These are phyloP conservation scores for Cryphonectria carpinicola DNA, from an alignment of 2,329 filamentous ascomycete species.

Conservation along the genomic window DNA sequence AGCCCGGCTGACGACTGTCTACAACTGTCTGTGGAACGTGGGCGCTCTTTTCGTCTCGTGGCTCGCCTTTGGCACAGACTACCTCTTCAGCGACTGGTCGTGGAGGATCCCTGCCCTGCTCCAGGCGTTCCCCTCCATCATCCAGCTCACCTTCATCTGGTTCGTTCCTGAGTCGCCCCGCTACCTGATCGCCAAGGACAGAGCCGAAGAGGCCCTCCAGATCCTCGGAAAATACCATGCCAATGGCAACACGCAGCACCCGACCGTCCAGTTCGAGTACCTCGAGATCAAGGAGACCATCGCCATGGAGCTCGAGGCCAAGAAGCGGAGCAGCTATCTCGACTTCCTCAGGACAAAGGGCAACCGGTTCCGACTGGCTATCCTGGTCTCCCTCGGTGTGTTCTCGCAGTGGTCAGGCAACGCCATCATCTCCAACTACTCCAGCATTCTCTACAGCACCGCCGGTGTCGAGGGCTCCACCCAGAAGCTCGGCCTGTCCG, in stretches of 20 bases:
- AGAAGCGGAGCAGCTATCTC: slow-evolving; percentile 52
- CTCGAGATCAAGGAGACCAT: slow-evolving; percentile 64
- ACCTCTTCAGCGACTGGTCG: slow-evolving; percentile 52
- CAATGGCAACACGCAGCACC: slow-evolving; percentile 54
- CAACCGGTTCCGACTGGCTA: slow-evolving; percentile 58
- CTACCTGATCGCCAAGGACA: slow-evolving; percentile 40
- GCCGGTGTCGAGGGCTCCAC: slow-evolving; percentile 54
- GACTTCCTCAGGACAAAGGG: slow-evolving; percentile 60
- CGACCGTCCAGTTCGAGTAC: slow-evolving; percentile 62
- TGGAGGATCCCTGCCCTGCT: slow-evolving; percentile 56
- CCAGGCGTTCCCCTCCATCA: slow-evolving; percentile 51
- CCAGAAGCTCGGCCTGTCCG: slow-evolving; percentile 50
- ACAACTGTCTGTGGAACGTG: slow-evolving; percentile 61
- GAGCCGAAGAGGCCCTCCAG: slow-evolving; percentile 53
- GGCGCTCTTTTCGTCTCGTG: slow-evolving; percentile 52
- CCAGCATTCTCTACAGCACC: slow-evolving; percentile 55
- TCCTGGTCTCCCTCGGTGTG: slow-evolving; percentile 59
- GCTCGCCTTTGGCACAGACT: slow-evolving; percentile 53
- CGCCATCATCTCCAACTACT: slow-evolving; percentile 63
- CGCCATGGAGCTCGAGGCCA: slow-evolving; percentile 52
- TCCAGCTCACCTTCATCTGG: slow-evolving; percentile 56
- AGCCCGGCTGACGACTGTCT: slow-evolving; percentile 55
- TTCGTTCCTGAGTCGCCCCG: slow-evolving; percentile 57
- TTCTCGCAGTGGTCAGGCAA: slow-evolving; percentile 66
- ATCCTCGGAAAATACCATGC: slow-evolving; percentile 62